These are phyloP conservation scores for Colletotrichum lini DNA, from an alignment of 2,329 filamentous ascomycete genomes.

Conservation along the genomic window DNA sequence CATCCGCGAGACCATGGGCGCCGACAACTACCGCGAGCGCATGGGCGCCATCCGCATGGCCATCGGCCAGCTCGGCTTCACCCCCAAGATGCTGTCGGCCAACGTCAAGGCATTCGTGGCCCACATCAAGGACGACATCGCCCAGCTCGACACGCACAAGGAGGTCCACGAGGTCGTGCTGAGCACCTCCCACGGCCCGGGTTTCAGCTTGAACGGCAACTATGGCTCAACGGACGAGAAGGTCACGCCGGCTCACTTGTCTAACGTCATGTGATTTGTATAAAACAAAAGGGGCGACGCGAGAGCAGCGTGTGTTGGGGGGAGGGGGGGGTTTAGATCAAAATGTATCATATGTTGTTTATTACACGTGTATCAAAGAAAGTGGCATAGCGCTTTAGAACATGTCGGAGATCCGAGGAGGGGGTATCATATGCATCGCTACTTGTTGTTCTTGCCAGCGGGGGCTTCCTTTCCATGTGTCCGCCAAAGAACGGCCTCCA, in stretches of 20 bases:
- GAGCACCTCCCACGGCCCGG: conserved; percentile 89
- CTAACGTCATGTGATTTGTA: conserved; percentile 65
- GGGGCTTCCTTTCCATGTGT: neutral
- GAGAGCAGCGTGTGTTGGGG: neutral
- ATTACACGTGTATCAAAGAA: conserved; percentile 43
- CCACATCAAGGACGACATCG: conserved; percentile 81
- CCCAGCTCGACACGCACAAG: conserved; percentile 60
- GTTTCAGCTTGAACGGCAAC: conserved; percentile 87
- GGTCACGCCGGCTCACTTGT: conserved; percentile 67
- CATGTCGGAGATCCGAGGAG: conserved; percentile 34
- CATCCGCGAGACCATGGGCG: conserved; percentile 87
- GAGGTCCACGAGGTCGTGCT: conserved; percentile 77
- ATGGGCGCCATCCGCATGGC: conserved; percentile 88
- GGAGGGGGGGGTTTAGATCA: conserved; percentile 10
- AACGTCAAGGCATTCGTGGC: conserved; percentile 87
- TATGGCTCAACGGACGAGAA: conserved; percentile 75
- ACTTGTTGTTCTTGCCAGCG: conserved; percentile 35
- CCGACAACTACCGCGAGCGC: conserved; percentile 88
- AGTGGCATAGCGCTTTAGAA: conserved; percentile 41
- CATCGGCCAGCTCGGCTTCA: conserved; percentile 92
- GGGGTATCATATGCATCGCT: conserved; percentile 50
- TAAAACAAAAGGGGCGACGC: neutral
- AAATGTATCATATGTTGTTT: conserved; percentile 58
- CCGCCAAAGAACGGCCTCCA: neutral
- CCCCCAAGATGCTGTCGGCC: conserved; percentile 85